These are phyloP conservation scores for Nakazawaea molendinolei DNA, from an alignment of 805 yeast species.

Conservation along the genomic window DNA sequence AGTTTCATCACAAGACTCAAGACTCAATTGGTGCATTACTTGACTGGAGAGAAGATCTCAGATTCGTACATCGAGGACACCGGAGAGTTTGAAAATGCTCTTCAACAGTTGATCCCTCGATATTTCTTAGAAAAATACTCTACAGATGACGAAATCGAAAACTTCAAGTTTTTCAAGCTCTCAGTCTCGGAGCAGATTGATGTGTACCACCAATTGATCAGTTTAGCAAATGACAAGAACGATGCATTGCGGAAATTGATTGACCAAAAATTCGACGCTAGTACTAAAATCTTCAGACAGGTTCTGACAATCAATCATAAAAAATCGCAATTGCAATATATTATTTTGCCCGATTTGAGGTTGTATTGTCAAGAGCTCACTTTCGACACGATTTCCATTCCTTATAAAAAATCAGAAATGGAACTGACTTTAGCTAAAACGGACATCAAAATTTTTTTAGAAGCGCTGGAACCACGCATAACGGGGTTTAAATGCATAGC, in stretches of 20 bases:
- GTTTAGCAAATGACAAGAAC: slow-evolving; percentile 31
- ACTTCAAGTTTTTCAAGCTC: slow-evolving; percentile 30
- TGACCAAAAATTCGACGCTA: slow-evolving; percentile 30
- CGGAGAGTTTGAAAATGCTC: slow-evolving; percentile 21
- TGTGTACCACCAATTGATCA: slow-evolving; percentile 37
- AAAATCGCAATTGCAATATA: slow-evolving; percentile 19
- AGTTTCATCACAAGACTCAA: slow-evolving; percentile 38
- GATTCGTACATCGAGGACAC: slow-evolving; percentile 14
- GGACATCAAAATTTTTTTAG: slow-evolving; percentile 3
- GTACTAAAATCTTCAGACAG: slow-evolving; percentile 20
- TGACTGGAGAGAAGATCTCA: slow-evolving; percentile 29
- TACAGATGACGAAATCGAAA: slow-evolving; percentile 16
- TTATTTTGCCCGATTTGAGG: slow-evolving; percentile 45
- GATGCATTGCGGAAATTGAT: slow-evolving; percentile 41
- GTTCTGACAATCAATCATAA: slow-evolving; percentile 15
- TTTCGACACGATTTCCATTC: slow-evolving; percentile 27
- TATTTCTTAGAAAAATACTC: slow-evolving; percentile 9
- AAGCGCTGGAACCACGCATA: slow-evolving; percentile 27
- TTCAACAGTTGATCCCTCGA: slow-evolving; percentile 13
- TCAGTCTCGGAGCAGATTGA: slow-evolving; percentile 42
- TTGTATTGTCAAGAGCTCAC: slow-evolving; percentile 35
- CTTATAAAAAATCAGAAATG: slow-evolving; percentile 17
- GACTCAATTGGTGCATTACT: slow-evolving; percentile 30
- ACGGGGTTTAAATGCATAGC: slow-evolving; percentile 32
- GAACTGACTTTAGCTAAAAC: too few relatives aligned